Percentiles rank a stretch among this genome's conserved stretches.
phyloP scores from a whole-genome alignment of 495 filamentous ascomycete genomes.

The Neurospora sp. region DNA sequence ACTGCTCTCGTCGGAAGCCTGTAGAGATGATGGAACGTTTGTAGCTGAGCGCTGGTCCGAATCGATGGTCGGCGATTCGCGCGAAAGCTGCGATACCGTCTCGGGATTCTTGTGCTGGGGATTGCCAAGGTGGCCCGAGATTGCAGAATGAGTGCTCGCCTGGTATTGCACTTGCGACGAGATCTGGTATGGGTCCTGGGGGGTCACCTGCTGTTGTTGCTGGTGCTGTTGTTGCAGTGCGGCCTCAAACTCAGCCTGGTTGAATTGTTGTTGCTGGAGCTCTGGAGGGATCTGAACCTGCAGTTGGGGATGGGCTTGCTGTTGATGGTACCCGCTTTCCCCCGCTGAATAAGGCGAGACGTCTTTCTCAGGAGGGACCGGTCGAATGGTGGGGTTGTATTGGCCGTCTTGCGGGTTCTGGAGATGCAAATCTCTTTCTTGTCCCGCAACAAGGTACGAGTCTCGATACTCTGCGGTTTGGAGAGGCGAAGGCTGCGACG shows the following conservation, averaged over 20 bases:
- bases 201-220: constrained; percentile 21
- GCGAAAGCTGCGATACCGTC: constrained; percentile 50
- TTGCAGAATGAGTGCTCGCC: constrained; percentile 18
- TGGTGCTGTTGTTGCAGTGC: constrained; percentile 6
- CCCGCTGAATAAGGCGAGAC: constrained; percentile 31
- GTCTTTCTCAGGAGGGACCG: constrained; percentile 26
- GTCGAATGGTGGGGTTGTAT: constrained; percentile 31
- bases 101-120: constrained; percentile 41
- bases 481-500: constrained; percentile 32
- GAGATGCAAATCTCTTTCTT: constrained; percentile 29
- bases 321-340: constrained; percentile 32
- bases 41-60: constrained; percentile 30
- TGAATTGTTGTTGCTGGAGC: constrained; percentile 15
- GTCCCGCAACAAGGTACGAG: constrained; percentile 21
- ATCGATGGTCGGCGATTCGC: constrained; percentile 44
- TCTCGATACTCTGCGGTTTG: constrained; percentile 34
- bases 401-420: constrained; percentile 28
- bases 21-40: constrained; percentile 30
- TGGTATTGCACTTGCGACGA: constrained; percentile 29
- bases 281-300: constrained; percentile 17
- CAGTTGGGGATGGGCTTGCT: constrained; percentile 29
- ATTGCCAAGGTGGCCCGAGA: constrained; percentile 29
- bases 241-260: constrained; percentile 17
- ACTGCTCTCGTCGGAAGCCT: constrained; percentile 26
- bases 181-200: constrained; percentile 25